Evolutionary conservation across 345 rosid genomes (phyloP).

Genomic region (Melaleuca quinquenervia): DNA sequence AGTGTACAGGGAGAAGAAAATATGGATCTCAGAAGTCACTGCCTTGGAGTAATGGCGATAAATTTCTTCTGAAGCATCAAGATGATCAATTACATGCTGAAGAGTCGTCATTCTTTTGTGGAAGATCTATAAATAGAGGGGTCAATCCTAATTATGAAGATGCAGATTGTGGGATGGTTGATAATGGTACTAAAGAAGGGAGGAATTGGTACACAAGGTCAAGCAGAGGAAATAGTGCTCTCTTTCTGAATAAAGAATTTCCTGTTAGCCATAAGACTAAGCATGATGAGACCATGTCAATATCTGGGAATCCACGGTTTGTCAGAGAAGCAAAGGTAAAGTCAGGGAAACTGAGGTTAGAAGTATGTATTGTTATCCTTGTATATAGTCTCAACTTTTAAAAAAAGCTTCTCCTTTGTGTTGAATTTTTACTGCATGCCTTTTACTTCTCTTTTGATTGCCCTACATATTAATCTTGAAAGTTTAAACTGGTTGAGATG

Average conservation of each 20-base stretch:
- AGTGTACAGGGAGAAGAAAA: constrained; percentile 12
- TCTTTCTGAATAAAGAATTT: constrained; percentile 10
- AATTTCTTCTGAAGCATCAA: constrained; percentile 16
- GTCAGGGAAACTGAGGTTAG: constrained; percentile 14
- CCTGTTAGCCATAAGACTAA: constrained; percentile 17
- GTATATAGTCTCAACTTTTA: not conserved
- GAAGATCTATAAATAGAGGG: constrained; percentile 11
- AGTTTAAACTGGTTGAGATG: not conserved
- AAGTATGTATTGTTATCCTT: constrained; percentile 13
- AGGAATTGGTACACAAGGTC: constrained; percentile 1
- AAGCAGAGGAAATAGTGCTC: constrained; percentile 14
- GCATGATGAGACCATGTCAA: constrained; percentile 14
- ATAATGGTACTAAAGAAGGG: constrained; percentile 5
- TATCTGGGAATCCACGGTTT: constrained; percentile 28
- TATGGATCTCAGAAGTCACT: constrained; percentile 2
- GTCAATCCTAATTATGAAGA: constrained; percentile 2
- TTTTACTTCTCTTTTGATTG: not conserved
- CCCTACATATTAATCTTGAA: not conserved
- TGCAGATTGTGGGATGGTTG: constrained; percentile 1
- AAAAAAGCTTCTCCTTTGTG: constrained; percentile 1
- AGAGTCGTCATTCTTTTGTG: constrained; percentile 7
- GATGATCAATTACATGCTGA: constrained; percentile 11
- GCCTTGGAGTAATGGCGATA: constrained; percentile 6
- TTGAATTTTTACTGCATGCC: not conserved
- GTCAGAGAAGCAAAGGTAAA: constrained; percentile 56